phyloP scores from a whole-genome alignment of 164 flowering plant genomes.

The Nymphaea colorata region DNA sequence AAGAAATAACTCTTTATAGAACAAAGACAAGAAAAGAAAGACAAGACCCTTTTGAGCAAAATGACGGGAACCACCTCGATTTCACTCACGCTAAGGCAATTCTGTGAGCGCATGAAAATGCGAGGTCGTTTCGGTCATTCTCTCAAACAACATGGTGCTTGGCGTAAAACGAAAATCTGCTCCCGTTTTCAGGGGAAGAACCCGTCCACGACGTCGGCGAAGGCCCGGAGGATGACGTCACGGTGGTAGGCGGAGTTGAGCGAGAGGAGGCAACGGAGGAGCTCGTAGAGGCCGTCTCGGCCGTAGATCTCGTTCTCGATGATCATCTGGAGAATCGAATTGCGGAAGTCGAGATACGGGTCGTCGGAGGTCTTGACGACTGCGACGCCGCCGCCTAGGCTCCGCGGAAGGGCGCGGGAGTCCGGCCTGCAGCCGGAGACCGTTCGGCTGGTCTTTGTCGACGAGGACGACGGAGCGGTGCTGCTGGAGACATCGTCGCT shows the following conservation, averaged over 20 bases:
- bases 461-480: background rate
- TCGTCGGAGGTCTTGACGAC: slow-evolving; percentile 54
- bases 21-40: too few relatives aligned
- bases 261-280: slow-evolving; percentile 46
- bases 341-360: slow-evolving; percentile 56
- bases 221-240: slow-evolving; percentile 37
- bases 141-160: background rate
- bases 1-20: too few relatives aligned
- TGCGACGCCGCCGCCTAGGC: slow-evolving; percentile 37
- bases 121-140: background rate
- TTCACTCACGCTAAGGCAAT: background rate
- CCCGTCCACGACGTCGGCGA: slow-evolving; percentile 44
- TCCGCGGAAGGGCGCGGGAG: slow-evolving; percentile 4
- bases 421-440: background rate
- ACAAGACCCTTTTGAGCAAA: background rate
- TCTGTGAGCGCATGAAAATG: background rate
- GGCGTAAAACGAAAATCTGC: background rate
- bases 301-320: slow-evolving; percentile 46
- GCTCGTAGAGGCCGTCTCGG: slow-evolving; percentile 37
- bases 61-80: background rate
- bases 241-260: slow-evolving; percentile 52
- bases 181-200: background rate
- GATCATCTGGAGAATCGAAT: slow-evolving; percentile 68
- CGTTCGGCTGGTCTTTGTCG: slow-evolving; percentile 8
- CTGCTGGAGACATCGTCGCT: slow-evolving; percentile 6